Base-by-base conservation (phyloP, 78 protist genomes). In the Reticulomyxa filosa region DNA sequence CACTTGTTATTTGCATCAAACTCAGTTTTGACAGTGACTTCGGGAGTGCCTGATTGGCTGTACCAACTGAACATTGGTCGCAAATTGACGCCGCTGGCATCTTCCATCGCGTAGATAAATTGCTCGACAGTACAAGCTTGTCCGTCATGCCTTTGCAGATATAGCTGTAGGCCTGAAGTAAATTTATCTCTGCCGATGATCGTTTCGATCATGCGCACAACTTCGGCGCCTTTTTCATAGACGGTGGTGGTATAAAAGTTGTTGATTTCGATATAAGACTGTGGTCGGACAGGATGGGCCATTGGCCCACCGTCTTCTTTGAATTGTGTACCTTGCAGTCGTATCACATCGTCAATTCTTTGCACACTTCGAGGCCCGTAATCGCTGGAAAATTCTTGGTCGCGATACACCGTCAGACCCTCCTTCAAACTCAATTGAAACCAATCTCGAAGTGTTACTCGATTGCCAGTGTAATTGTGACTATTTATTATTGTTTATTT, bases 401-500 rank as follows among this genome's bases (percentile, higher is more conserved):
- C 73, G 38, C 73, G 63, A 65, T 22, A 67, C 37, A 67, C 73
- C 22, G 73, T 67, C 34, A 67, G 73, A 39, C 73, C 73, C 64
- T 67, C 73, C 64, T 67, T 51, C 35, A 67, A 65, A n/a, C 67
- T 67, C 20, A 67, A 65, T 35, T 65, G 69, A 53, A 67, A 67
- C 73, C 73, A 67, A 65, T 67, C 73, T 53, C 73, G 63, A 52
- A 46, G 39, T 20, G 73, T 67, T 10, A 67, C 71, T 33, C 73
- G 65, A 57, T 46, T 51, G 22, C 71, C 63, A 17, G 48, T 4
- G 65, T 62, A 67, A 20, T 67, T 50, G 46, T 67, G 71, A 62
- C 22, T 8, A 8, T 20, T n/a, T 11, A 55, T 20, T n/a, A n/a
- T 8, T 42, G 17, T 42, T n/a, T 17, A 42, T 42, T 17, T 42